Evolutionary conservation across 495 filamentous ascomycete genomes (phyloP), one percentile per base, ranked within the genome.

Genomic region (Cryomyces minteri): DNA sequence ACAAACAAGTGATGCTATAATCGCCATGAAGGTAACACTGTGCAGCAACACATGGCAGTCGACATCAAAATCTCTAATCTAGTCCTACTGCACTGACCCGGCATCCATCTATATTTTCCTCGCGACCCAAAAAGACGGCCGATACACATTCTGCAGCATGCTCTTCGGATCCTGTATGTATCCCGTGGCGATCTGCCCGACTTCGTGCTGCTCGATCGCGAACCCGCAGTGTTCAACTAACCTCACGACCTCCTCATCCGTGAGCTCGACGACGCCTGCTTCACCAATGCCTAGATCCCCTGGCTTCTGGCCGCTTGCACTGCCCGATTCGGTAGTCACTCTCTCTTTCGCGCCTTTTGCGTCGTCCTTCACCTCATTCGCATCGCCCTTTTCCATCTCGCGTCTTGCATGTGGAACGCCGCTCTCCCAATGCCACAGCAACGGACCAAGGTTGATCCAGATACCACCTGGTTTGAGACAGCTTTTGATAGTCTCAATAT

Each of bases 401-500:
- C 58, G 50, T 44, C 66, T 61, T 7, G 60, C 64, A 18, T 71
- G 67, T 63, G 66, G 14, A 67, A 67, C 41, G 66, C 61, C 40
- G 70, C 62, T 67, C 51, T 80, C 79, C 55, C 83, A 90, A 54
- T 95, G 87, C 86, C 86, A 98, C 14, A 94, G 67, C 39, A 98
- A 62, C 7, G 90, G 90, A 0, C 90, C 90, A 18, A 90, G 62
- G 60, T 96, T 98, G 50, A 87, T 77, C 70, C 90, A 86, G 6
- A 92, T 45, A 4, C 90, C 90, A 18, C 79, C 79, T 0, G 76
- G 67, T 51, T 77, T 80, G 33, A 98, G 65, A 52, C 86, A 88
- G 54, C 82, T 71, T 30, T 66, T 64, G 44, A 96, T 79, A 11
- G 82, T 76, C 60, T 92, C 78, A 12, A 96, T 73, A 54, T 96